Percentiles rank a stretch among this genome's conserved stretches.
Conservation (phyloP, 768 basidiomycete genomes). For the Calvatia gigantea region DNA sequence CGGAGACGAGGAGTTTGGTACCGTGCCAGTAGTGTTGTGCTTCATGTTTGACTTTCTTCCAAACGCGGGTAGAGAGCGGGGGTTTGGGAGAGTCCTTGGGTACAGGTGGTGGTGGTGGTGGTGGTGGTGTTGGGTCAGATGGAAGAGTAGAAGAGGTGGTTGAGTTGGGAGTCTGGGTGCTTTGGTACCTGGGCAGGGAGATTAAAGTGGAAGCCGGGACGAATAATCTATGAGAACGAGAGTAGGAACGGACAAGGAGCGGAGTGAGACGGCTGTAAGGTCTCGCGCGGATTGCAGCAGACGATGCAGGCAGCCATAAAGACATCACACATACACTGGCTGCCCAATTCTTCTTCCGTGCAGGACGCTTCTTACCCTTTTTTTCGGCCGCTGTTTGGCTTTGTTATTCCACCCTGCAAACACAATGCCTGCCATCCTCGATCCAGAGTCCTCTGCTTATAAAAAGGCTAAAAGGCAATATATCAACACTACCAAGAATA, state of each 20-base stretch:
- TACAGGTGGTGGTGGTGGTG: conserved; percentile 45
- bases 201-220: conserved; percentile 19
- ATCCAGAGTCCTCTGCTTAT: conserved; percentile 49
- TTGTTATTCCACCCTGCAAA: conserved; percentile 23
- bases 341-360: too few species aligned
- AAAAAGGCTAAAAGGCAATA: conserved; percentile 57
- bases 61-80: conserved; percentile 59
- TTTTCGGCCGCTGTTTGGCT: conserved; percentile 25
- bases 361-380: not conserved
- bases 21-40: conserved; percentile 97
- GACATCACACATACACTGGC: conserved; percentile 50
- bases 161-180: conserved; percentile 26
- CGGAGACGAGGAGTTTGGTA: conserved; percentile 88
- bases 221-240: conserved; percentile 23
- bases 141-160: conserved; percentile 16
- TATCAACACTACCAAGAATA: conserved; percentile 57
- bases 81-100: conserved; percentile 37
- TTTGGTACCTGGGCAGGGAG: conserved; percentile 30
- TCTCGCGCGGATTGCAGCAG: conserved; percentile 40
- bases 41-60: conserved; percentile 96
- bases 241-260: conserved; percentile 15
- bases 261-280: conserved; percentile 28
- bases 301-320: conserved; percentile 68
- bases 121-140: conserved; percentile 23
- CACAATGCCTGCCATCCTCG: conserved; percentile 32